Conservation (phyloP, 176 grass and related monocot genomes). For the Zoysia pacifica region DNA sequence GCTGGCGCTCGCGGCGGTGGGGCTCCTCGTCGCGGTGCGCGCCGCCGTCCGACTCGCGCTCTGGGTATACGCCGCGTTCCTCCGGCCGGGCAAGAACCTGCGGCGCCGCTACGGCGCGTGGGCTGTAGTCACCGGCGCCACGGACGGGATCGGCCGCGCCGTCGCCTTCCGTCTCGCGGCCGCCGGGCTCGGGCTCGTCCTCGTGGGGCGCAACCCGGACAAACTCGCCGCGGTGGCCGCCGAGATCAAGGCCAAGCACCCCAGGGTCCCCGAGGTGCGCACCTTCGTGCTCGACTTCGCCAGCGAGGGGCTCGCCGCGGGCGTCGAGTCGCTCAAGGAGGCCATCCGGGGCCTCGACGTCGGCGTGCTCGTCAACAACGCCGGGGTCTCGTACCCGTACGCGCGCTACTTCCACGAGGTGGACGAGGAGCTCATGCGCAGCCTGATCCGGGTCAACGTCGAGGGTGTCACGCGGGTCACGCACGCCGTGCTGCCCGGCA, state of each 20-base stretch:
- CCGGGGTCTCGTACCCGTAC: slow-evolving; percentile 88
- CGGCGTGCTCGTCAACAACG: slow-evolving; percentile 84
- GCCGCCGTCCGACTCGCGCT: slow-evolving; percentile 52
- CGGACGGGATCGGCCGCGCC: slow-evolving; percentile 83
- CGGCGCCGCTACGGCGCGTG: slow-evolving; percentile 81
- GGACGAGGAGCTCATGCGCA: slow-evolving; percentile 76
- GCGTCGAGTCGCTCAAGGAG: slow-evolving; percentile 54
- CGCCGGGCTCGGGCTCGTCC: slow-evolving; percentile 65
- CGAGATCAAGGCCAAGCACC: slow-evolving; percentile 63
- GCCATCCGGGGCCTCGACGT: slow-evolving; percentile 71
- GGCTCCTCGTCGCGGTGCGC: slow-evolving; percentile 50
- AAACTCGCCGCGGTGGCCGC: slow-evolving; percentile 63
- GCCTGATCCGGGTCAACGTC: slow-evolving; percentile 79
- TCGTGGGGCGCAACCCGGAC: slow-evolving; percentile 81
- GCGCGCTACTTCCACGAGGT: slow-evolving; percentile 98
- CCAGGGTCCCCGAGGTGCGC: slow-evolving; percentile 51
- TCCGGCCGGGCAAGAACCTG: slow-evolving; percentile 81
- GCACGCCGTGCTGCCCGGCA: slow-evolving; percentile 70
- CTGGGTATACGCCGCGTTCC: slow-evolving; percentile 77
- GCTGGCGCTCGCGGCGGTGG: slow-evolving; percentile 55
- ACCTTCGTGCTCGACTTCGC: slow-evolving; percentile 82
- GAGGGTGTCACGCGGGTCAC: slow-evolving; percentile 85
- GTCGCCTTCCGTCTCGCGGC: slow-evolving; percentile 74
- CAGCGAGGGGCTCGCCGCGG: slow-evolving; percentile 54
- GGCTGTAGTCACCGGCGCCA: slow-evolving; percentile 87